A percentile compares a stretch with the other conserved stretches of the same genome.
phyloP scores from a whole-genome alignment of 192 early-diverging fungal species.

The Coemansia aciculifera region DNA sequence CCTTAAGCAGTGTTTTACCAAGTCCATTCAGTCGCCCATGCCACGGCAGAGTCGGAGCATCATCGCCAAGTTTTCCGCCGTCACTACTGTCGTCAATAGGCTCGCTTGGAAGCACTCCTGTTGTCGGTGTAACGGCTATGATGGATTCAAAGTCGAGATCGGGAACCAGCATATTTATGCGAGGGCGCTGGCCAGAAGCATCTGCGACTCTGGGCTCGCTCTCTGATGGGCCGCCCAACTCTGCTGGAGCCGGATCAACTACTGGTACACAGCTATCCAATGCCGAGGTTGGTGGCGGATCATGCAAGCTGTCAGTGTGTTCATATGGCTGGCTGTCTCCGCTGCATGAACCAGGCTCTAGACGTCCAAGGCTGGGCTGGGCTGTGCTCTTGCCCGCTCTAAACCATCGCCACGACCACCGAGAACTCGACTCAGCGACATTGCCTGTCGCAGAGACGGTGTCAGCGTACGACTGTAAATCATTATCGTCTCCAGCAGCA shows the following conservation, averaged over 20 bases:
- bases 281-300: not conserved
- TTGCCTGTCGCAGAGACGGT: not conserved
- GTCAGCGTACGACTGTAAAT: not conserved
- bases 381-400: not conserved
- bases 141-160: constrained; percentile 28
- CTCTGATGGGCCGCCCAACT: not conserved
- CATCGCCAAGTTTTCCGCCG: not conserved
- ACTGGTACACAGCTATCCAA: not conserved
- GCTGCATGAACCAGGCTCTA: not conserved
- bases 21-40: constrained; percentile 29
- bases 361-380: not conserved
- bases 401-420: constrained; percentile 20
- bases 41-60: constrained; percentile 5
- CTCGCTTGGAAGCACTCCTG: not conserved
- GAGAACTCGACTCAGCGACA: not conserved
- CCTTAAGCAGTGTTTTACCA: constrained; percentile 20
- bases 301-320: not conserved
- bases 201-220: not conserved
- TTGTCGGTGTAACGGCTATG: not conserved
- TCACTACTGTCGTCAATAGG: not conserved
- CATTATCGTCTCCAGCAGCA: not conserved
- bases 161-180: constrained; percentile 23
- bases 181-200: not conserved
- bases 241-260: not conserved
- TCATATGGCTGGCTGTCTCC: not conserved